Conservation (phyloP, 208 protist genomes). For the Balamuthia mandrillaris region DNA sequence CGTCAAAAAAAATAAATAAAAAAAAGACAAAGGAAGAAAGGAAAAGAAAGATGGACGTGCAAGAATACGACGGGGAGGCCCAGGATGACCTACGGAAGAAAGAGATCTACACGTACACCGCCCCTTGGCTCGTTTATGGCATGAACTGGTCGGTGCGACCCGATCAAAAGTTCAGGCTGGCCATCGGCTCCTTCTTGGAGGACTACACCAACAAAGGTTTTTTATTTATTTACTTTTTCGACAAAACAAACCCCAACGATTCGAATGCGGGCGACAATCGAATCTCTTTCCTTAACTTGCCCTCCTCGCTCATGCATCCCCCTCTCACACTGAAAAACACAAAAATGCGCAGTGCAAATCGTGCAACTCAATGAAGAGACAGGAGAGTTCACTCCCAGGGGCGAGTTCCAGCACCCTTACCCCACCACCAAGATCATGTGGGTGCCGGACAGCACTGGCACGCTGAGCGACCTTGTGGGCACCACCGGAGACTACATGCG, state of each 20-base stretch:
- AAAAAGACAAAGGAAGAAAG: too few species aligned
- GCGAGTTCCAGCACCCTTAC: slow-evolving; percentile 68
- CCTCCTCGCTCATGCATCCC: not conserved
- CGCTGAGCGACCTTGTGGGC: slow-evolving; percentile 84
- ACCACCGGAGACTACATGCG: slow-evolving; percentile 97
- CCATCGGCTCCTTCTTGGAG: slow-evolving; percentile 92
- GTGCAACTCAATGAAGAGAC: slow-evolving; percentile 70
- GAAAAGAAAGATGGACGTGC: too few species aligned
- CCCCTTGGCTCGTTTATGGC: slow-evolving; percentile 91
- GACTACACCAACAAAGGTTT: slow-evolving; percentile 94
- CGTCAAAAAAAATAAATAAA: too few species aligned
- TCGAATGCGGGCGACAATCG: not conserved
- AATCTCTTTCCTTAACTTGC: not conserved
- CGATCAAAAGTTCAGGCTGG: slow-evolving; percentile 81
- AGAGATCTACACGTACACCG: slow-evolving; percentile 84
- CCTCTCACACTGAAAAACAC: not conserved
- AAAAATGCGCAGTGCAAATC: slow-evolving; percentile 53
- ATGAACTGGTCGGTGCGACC: slow-evolving; percentile 82
- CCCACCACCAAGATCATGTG: slow-evolving; percentile 92
- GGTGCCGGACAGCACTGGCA: slow-evolving; percentile 77
- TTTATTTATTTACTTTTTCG: slow-evolving; percentile 28
- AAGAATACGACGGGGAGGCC: not conserved
- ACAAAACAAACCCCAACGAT: not conserved
- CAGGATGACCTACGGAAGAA: slow-evolving; percentile 33
- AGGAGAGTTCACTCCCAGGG: slow-evolving; percentile 61